A percentile compares a stretch with the other conserved stretches of the same genome.
Conservation (phyloP, 129 eudicot species). For the Arctium lappa region DNA sequence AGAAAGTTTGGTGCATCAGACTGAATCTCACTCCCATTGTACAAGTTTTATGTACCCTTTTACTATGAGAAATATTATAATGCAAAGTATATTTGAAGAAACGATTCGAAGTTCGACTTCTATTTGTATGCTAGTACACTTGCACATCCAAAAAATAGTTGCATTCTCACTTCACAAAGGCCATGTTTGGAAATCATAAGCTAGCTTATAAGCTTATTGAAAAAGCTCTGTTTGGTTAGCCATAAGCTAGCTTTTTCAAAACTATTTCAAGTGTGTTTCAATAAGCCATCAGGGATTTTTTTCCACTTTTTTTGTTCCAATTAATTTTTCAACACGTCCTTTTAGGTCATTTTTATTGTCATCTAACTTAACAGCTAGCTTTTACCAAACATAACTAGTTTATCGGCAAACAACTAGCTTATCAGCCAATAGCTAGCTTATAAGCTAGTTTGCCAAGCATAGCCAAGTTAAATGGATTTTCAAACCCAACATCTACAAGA, state of each 20-base stretch:
- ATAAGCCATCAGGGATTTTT: background rate
- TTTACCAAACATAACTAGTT: background rate
- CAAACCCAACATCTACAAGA: background rate
- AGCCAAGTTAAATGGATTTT: background rate
- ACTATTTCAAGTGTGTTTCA: background rate
- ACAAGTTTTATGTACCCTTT: conserved; percentile 33
- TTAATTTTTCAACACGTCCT: background rate
- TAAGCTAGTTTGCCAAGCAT: background rate
- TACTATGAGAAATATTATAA: conserved; percentile 10
- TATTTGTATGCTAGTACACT: background rate
- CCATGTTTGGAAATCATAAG: background rate
- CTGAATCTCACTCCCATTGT: conserved; percentile 18
- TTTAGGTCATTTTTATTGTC: background rate
- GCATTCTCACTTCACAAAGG: background rate
- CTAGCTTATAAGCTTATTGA: background rate
- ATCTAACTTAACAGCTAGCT: background rate
- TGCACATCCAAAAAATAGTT: background rate
- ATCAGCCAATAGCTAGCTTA: background rate
- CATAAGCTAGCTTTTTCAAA: background rate
- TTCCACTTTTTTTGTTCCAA: background rate
- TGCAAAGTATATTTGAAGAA: conserved; percentile 12
- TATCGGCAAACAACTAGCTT: too few relatives aligned
- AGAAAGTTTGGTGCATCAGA: background rate
- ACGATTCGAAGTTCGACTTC: background rate
- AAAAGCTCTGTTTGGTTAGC: background rate